phyloP scores from a whole-genome alignment of 164 flowering plant genomes.

The Annona cherimola region DNA sequence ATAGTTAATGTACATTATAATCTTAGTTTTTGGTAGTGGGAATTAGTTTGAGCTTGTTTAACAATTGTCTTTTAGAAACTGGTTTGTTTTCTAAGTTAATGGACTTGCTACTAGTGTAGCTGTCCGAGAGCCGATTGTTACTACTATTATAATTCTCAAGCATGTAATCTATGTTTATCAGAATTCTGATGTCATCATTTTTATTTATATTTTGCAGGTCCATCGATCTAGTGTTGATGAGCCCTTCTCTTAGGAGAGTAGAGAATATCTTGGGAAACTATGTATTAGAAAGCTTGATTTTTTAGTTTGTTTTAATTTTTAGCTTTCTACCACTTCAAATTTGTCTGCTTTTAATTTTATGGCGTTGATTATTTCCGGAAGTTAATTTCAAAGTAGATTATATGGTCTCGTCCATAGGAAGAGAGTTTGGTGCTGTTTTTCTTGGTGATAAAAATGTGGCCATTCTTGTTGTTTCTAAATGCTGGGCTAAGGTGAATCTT shows the following conservation, averaged over 20 bases:
- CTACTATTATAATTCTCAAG: background rate
- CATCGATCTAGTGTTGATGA: constrained; percentile 87
- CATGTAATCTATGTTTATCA: background rate
- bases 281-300: constrained; percentile 88
- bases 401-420: constrained; percentile 61
- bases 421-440: constrained; percentile 90
- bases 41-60: background rate
- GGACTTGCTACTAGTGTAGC: no score
- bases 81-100: background rate
- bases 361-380: constrained; percentile 39
- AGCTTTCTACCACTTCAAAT: background rate
- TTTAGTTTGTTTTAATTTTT: background rate
- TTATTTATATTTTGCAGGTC: constrained; percentile 37
- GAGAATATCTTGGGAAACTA: constrained; percentile 85
- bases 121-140: no score
- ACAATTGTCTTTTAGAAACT: no score
- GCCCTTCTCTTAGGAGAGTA: constrained; percentile 97
- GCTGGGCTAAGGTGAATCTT: constrained; percentile 96
- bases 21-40: background rate
- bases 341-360: constrained; percentile 3
- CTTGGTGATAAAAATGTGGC: constrained; percentile 80
- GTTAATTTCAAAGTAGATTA: constrained; percentile 83
- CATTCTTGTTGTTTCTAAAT: constrained; percentile 61
- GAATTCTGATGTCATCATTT: background rate
- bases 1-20: no score